phyloP scores from a whole-genome alignment of 495 filamentous ascomycete species.

The Podospora anserina region DNA sequence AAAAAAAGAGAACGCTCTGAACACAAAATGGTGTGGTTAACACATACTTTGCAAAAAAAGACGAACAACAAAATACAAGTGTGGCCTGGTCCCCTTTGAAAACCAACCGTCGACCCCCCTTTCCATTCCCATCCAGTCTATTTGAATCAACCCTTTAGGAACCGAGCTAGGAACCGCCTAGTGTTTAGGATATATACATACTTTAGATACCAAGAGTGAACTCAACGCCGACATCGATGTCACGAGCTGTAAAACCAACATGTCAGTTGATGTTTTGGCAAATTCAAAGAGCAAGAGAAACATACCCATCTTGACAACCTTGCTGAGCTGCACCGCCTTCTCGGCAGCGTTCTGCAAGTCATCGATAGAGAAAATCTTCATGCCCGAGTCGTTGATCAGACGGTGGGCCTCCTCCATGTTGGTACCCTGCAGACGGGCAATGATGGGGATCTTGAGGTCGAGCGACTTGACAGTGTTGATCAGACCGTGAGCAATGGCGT shows the following conservation, averaged over 20 bases:
- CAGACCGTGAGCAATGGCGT: constrained; percentile 94
- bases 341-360: constrained; percentile 96
- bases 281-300: constrained; percentile 13
- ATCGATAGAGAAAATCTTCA: constrained; percentile 99
- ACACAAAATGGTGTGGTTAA: not conserved
- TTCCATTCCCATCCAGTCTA: not conserved
- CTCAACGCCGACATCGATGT: constrained; percentile 97
- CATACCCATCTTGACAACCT: constrained; percentile 96
- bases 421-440: constrained; percentile 94
- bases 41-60: not conserved
- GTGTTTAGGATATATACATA: not conserved
- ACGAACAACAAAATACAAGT: not conserved
- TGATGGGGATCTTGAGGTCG: constrained; percentile 92
- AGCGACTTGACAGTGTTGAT: constrained; percentile 91
- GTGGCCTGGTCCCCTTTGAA: not conserved
- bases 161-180: constrained; percentile 1
- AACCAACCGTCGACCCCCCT: not conserved
- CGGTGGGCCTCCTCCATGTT: constrained; percentile 96
- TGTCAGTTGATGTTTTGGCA: constrained; percentile 4
- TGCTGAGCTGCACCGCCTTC: constrained; percentile 97
- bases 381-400: constrained; percentile 94
- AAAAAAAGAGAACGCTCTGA: not conserved
- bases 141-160: not conserved
- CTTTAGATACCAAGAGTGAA: constrained; percentile 91
- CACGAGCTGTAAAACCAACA: constrained; percentile 60